Evolutionary conservation across 2,329 filamentous ascomycete genomes (phyloP).

Genomic region (Ophiostoma perfectum): DNA sequence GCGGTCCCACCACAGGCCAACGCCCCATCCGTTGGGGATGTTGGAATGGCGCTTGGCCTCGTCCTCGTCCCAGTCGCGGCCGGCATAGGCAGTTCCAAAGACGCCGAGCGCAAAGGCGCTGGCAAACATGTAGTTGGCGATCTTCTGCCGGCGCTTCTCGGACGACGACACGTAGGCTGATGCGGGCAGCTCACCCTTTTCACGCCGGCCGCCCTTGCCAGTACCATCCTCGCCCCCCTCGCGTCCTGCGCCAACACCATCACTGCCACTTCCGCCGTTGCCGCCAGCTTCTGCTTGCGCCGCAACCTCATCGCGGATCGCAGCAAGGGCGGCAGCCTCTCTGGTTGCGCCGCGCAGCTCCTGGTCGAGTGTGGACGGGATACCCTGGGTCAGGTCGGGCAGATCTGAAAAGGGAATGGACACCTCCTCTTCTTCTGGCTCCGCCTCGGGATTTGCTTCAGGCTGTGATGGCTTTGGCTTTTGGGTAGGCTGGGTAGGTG

Average conservation of each 20-base stretch:
- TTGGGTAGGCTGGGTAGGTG: neutral
- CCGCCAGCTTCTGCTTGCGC: slow-evolving; percentile 24
- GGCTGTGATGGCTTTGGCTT: slow-evolving; percentile 25
- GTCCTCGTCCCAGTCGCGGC: slow-evolving; percentile 80
- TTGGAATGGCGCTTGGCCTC: slow-evolving; percentile 64
- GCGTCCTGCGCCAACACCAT: slow-evolving; percentile 43
- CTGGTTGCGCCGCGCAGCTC: slow-evolving; percentile 55
- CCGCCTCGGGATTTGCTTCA: slow-evolving; percentile 24
- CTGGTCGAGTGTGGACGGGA: slow-evolving; percentile 81
- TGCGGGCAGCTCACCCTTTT: slow-evolving; percentile 63
- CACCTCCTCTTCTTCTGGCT: slow-evolving; percentile 22
- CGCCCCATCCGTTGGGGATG: slow-evolving; percentile 72
- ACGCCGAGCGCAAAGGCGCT: slow-evolving; percentile 52
- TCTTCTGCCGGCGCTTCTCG: slow-evolving; percentile 70
- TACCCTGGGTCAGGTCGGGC: slow-evolving; percentile 88
- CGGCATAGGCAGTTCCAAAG: slow-evolving; percentile 65
- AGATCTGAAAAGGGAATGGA: slow-evolving; percentile 61
- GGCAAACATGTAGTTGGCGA: slow-evolving; percentile 70
- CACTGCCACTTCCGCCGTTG: slow-evolving; percentile 33
- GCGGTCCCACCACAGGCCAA: slow-evolving; percentile 73
- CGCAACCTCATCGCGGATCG: slow-evolving; percentile 36
- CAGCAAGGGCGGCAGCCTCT: slow-evolving; percentile 34
- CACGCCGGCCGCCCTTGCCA: slow-evolving; percentile 44
- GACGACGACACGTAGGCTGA: slow-evolving; percentile 86
- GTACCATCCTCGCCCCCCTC: slow-evolving; percentile 46